phyloP scores from a whole-genome alignment of 208 protist genomes.

The Acanthamoeba castellanii region DNA sequence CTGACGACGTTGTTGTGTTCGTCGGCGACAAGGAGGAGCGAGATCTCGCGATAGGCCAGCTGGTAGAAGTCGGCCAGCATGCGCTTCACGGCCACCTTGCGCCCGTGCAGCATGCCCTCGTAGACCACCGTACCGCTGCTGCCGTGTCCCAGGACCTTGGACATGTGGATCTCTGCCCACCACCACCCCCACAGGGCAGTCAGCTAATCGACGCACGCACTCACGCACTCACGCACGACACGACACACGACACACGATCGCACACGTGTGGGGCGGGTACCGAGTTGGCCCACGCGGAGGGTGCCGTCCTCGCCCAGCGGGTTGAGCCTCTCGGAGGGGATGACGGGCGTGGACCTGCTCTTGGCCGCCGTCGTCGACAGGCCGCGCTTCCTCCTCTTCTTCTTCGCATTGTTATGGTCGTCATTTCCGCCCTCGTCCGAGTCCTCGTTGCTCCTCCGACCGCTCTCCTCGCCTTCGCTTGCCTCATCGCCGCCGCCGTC shows the following conservation, averaged over 20 bases:
- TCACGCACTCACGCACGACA: no score
- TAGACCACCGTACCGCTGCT: constrained; percentile 79
- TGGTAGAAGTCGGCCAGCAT: constrained; percentile 76
- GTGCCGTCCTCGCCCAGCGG: background rate
- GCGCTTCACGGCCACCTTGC: constrained; percentile 77
- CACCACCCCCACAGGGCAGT: no score
- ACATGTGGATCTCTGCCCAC: background rate
- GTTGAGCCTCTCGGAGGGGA: background rate
- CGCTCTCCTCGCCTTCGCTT: background rate
- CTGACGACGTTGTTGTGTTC: constrained; percentile 72
- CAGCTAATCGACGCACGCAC: no score
- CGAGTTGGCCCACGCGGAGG: constrained; percentile 17
- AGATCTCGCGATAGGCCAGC: constrained; percentile 78
- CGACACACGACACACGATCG: background rate
- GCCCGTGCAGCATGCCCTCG: constrained; percentile 64
- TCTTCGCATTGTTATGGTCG: background rate
- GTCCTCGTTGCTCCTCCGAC: background rate
- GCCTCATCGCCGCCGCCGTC: background rate
- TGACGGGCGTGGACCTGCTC: background rate
- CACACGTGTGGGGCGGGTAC: background rate
- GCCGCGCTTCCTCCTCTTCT: background rate
- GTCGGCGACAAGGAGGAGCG: constrained; percentile 74
- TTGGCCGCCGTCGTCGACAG: background rate
- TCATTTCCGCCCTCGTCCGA: background rate
- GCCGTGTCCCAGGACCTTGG: constrained; percentile 74